Percentiles rank a stretch among this genome's conserved stretches.
Evolutionary conservation across 139 green algal species (phyloP).

Genomic region (Chlamydomonas incerta): DNA sequence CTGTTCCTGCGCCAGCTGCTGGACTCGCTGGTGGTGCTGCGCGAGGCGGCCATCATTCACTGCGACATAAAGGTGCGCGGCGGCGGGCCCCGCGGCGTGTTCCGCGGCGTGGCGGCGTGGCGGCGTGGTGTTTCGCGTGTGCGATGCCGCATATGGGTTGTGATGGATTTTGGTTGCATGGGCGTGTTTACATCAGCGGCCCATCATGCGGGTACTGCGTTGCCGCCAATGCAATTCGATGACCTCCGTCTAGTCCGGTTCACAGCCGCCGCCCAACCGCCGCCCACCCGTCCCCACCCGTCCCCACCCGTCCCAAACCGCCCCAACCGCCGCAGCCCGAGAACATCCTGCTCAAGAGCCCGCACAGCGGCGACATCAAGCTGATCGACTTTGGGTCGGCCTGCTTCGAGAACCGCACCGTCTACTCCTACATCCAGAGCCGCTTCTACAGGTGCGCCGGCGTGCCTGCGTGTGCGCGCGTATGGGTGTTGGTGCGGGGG

Average conservation of each 20-base stretch:
- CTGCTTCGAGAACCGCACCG: constrained; percentile 93
- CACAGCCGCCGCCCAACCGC: not conserved
- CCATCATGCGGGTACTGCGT: no score
- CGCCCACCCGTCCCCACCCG: not conserved
- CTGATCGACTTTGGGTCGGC: constrained; percentile 98
- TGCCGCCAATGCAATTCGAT: no score
- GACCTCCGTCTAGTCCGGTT: not conserved
- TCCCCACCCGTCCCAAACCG: not conserved
- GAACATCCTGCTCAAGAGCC: constrained; percentile 91
- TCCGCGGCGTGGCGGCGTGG: no score
- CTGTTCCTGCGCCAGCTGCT: constrained; percentile 70
- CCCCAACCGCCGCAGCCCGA: constrained; percentile 91
- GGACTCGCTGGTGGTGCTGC: constrained; percentile 85
- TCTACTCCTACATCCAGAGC: constrained; percentile 98
- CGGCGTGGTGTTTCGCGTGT: no score
- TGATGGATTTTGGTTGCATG: no score
- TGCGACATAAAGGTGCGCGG: constrained; percentile 99
- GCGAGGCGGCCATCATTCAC: constrained; percentile 93
- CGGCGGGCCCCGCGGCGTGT: no score
- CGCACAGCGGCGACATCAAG: constrained; percentile 85
- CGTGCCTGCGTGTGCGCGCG: not conserved
- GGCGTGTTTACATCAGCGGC: no score
- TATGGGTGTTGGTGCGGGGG: no score
- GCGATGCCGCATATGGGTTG: no score
- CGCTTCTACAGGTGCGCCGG: constrained; percentile 79